Base-by-base conservation (phyloP, 176 grass and related monocot genomes). In the Oryza nivara region DNA sequence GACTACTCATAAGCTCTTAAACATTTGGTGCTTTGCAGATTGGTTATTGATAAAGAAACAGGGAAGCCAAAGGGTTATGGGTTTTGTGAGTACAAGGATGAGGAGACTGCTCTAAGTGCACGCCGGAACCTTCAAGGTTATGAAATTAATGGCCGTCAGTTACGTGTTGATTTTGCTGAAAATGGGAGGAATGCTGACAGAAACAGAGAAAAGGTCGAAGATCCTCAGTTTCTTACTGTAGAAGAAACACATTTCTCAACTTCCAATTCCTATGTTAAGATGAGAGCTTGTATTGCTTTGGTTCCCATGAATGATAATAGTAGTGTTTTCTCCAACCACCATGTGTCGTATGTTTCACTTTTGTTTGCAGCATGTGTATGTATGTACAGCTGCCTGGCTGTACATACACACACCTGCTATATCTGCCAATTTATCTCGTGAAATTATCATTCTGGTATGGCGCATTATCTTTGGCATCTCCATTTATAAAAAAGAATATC, bases 141-240 rank as follows among this genome's bases (percentile, higher is more conserved):
- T 76, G 97, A 99, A 65, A 92, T 99, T 66, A 99, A 99, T 86
- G 97, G 97, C 11, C 97, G 97, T 41, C 97, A 96, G 23, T 86
- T 99, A 66, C 89, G 97, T 81, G 97, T 99, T 83, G 97, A 99
- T 89, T 99, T 99, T 92, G 97, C 93, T 45, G 97, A 99, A 92
- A 96, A 94, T 87, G 97, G 93, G 74, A 99, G 94, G 89, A 99
- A 89, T 88, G 81, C 88, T 78, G 97, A 99, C 84, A 91, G 91
- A 79, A 99, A 92, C 81, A 95, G 93, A 89, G 97, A 99, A 79
- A 94, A 99, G 97, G 97, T 99, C 51, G 81, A 80, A 86, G 82
- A 81, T 83, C 58, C 84, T 84, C 67, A 86, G 61, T 76, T 72
- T 58, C 75, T 81, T 83, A 81, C 74, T 88, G 80, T 90, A 72